Conservation (phyloP, 2,329 filamentous ascomycete species). For the Aspergillus brunneoviolaceus region DNA sequence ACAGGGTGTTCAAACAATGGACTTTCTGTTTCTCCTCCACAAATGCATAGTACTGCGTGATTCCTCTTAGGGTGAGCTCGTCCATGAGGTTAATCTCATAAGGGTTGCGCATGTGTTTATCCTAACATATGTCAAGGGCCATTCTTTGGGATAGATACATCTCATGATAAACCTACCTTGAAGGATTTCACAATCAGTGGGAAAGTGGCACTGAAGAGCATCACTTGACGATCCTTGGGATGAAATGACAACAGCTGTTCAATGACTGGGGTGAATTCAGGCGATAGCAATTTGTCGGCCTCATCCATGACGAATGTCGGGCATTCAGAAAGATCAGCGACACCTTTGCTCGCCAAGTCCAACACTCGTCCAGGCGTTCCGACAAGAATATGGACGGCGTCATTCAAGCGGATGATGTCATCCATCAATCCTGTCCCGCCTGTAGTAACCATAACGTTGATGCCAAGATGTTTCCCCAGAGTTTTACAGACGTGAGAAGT, state of each 20-base stretch:
- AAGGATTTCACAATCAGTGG: slow-evolving; percentile 96
- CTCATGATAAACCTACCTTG: slow-evolving; percentile 50
- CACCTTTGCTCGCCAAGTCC: slow-evolving; percentile 92
- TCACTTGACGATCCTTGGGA: slow-evolving; percentile 95
- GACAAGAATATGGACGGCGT: slow-evolving; percentile 95
- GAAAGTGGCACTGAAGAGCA: slow-evolving; percentile 99
- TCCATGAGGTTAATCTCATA: slow-evolving; percentile 99
- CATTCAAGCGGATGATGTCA: slow-evolving; percentile 91
- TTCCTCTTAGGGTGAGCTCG: slow-evolving; percentile 93
- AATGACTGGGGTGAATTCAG: slow-evolving; percentile 95
- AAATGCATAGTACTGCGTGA: slow-evolving; percentile 98
- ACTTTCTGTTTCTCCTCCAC: slow-evolving; percentile 99
- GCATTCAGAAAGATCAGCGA: slow-evolving; percentile 93
- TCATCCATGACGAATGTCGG: slow-evolving; percentile 99
- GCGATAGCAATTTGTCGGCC: slow-evolving; percentile 93
- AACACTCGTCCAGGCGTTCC: slow-evolving; percentile 95
- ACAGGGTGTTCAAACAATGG: slow-evolving; percentile 96
- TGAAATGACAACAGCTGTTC: slow-evolving; percentile 94
- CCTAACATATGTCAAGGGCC: slow-evolving; percentile 37
- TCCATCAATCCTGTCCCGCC: slow-evolving; percentile 93
- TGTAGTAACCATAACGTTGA: slow-evolving; percentile 99
- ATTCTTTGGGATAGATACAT: slow-evolving; percentile 29
- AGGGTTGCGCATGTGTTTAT: slow-evolving; percentile 94
- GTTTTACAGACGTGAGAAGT: slow-evolving; percentile 99
- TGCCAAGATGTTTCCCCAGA: slow-evolving; percentile 89